Conservation (phyloP, 2,329 filamentous ascomycete species). For the Stemphylium lycopersici region DNA sequence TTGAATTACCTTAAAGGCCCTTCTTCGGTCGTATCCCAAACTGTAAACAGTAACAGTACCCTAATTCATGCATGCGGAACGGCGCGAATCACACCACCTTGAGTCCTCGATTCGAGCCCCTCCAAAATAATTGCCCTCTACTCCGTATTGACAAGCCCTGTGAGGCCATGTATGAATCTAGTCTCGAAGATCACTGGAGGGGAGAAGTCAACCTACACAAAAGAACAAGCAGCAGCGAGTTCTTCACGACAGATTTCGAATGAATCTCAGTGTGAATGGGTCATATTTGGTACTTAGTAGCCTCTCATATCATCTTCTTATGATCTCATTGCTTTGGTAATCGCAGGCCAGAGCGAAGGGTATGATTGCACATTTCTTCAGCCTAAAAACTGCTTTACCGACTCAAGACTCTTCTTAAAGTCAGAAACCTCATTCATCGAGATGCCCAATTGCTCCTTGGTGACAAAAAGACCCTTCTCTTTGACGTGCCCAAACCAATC, state of each 20-base stretch:
- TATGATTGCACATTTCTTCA: background rate
- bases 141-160: background rate
- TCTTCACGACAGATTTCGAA: no score
- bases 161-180: no score
- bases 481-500: slow-evolving; percentile 5
- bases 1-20: no score
- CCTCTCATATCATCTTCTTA: background rate
- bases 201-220: background rate
- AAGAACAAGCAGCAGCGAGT: background rate
- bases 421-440: slow-evolving; percentile 4
- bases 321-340: background rate
- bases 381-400: slow-evolving; percentile 4
- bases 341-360: background rate
- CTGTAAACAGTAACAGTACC: background rate
- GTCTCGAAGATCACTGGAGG: no score
- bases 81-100: background rate
- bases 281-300: no score
- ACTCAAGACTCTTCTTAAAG: slow-evolving; percentile 5
- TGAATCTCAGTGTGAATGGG: no score
- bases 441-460: slow-evolving; percentile 3
- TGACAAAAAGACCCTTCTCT: slow-evolving; percentile 4
- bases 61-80: background rate
- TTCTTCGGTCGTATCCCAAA: background rate
- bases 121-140: background rate
- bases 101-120: background rate